phyloP scores from a whole-genome alignment of 2,329 filamentous ascomycete species.

The Didymosphaeria variabile region DNA sequence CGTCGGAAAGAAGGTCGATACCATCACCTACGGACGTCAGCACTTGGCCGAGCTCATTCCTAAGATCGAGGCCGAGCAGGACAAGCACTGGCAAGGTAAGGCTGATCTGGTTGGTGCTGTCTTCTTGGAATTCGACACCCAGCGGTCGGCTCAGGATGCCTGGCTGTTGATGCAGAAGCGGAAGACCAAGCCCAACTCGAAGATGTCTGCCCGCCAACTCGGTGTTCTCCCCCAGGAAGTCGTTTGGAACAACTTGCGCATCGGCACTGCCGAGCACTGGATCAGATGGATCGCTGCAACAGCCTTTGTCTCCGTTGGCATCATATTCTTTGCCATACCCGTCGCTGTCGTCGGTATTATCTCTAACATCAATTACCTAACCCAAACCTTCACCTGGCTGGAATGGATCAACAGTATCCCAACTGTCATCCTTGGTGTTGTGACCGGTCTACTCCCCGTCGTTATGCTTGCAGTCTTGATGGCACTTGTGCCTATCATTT shows the following conservation, averaged over 20 bases:
- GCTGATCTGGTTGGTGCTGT: constrained; percentile 76
- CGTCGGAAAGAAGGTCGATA: constrained; percentile 64
- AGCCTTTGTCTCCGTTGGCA: constrained; percentile 51
- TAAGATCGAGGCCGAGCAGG: constrained; percentile 73
- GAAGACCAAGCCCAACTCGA: constrained; percentile 46
- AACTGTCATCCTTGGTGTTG: constrained; percentile 51
- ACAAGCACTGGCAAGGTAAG: constrained; percentile 71
- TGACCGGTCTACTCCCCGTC: constrained; percentile 57
- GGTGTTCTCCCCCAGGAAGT: constrained; percentile 57
- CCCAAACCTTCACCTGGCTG: constrained; percentile 49
- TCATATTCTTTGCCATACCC: constrained; percentile 58
- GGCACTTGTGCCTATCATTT: constrained; percentile 56
- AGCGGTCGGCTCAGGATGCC: constrained; percentile 84
- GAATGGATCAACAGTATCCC: constrained; percentile 55
- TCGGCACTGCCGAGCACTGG: constrained; percentile 45
- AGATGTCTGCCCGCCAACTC: constrained; percentile 52
- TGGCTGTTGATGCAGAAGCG: constrained; percentile 69
- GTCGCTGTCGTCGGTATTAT: constrained; percentile 56
- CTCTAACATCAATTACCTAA: constrained; percentile 57
- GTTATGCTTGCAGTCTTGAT: constrained; percentile 56
- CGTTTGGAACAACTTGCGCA: constrained; percentile 57
- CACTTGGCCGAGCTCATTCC: constrained; percentile 78
- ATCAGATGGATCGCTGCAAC: constrained; percentile 46
- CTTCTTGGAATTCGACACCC: constrained; percentile 86
- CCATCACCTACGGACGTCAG: constrained; percentile 83